These are phyloP conservation scores for Debaryomyces sp. DNA, from an alignment of 1,139 yeast genomes.

Conservation along the genomic window DNA sequence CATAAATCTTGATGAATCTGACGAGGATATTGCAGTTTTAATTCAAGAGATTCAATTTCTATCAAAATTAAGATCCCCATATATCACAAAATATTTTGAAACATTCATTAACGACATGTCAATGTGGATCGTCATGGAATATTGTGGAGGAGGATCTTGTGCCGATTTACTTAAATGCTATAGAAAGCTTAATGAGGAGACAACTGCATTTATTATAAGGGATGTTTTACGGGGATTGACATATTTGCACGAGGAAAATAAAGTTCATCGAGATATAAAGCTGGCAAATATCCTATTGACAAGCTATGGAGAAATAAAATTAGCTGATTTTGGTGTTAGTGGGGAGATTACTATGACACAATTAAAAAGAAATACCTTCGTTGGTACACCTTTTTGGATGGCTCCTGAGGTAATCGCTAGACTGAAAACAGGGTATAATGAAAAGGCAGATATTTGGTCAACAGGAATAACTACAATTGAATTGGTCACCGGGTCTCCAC, in stretches of 20 bases:
- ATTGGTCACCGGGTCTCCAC: conserved; percentile 72
- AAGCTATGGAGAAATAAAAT: conserved; percentile 60
- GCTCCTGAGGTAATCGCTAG: conserved; percentile 79
- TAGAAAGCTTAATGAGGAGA: conserved; percentile 56
- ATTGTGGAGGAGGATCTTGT: conserved; percentile 91
- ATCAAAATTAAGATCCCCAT: conserved; percentile 62
- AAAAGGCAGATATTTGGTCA: conserved; percentile 88
- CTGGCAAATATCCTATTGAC: conserved; percentile 80
- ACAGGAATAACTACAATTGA: conserved; percentile 83
- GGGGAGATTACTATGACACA: conserved; percentile 71
- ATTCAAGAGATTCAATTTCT: conserved; percentile 78
- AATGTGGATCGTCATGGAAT: conserved; percentile 91
- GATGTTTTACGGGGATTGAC: conserved; percentile 64
- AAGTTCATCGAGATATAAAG: conserved; percentile 84
- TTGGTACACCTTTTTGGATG: conserved; percentile 95
- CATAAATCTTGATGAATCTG: conserved; percentile 71
- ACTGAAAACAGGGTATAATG: conserved; percentile 60
- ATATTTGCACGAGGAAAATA: conserved; percentile 72
- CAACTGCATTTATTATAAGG: conserved; percentile 59
- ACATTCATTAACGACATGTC: conserved; percentile 64
- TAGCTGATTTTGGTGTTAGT: conserved; percentile 89
- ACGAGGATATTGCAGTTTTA: conserved; percentile 69
- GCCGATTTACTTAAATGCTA: conserved; percentile 65
- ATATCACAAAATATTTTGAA: conserved; percentile 65
- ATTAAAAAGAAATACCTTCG: conserved; percentile 68